Base-by-base conservation (phyloP, 1,284 basidiomycete genomes). In the Wallemia ichthyophaga region DNA sequence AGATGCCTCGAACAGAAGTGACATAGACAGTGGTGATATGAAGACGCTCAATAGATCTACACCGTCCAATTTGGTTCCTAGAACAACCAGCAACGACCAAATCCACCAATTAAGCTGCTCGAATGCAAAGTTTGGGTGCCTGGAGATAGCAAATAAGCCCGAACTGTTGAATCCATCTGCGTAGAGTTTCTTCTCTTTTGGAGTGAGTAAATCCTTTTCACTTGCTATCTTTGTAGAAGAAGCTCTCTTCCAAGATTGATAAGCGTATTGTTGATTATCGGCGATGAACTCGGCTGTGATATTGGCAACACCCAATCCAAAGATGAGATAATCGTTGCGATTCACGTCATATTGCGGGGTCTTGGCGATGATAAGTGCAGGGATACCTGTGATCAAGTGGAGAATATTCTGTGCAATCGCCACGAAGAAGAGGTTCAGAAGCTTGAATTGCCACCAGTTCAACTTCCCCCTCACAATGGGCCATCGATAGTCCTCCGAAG, bases 401-500 rank as follows among this genome's bases (percentile, higher is more conserved):
- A 24, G 26, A 25, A 33, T 53, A 32, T 7, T 1, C 28, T 27
- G 15, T 66, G 26, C 1, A 66, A 67, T 61, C 66, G 32, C 66
- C 63, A 95, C 82, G 70, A 91, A 92, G 25, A 76, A 74, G 28
- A 95, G 68, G 69, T 91, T 89, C 60, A 82, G 67, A 31, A 92
- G 62, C 63, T 85, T 80, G 74, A 89, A 94, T 19, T 82, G 67
- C 73, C 75, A 78, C 1, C 72, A 63, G 1, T 81, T 79, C 24
- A 94, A 67, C 59, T 79, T 74, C 58, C 73, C 69, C 33, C 86
- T 78, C 13, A 94, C 73, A 57, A 86, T 71, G 1, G 75, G 78
- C 83, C 89, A 95, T 27, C 91, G 82, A 67, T 96, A 95, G 69
- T 95, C 91, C 68, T 89, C 86, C 31, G 86, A 85, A 1, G 73